Percentiles rank a stretch among this genome's conserved stretches.
phyloP scores from a whole-genome alignment of 192 early-diverging fungal species.

The Coemansia sp. region DNA sequence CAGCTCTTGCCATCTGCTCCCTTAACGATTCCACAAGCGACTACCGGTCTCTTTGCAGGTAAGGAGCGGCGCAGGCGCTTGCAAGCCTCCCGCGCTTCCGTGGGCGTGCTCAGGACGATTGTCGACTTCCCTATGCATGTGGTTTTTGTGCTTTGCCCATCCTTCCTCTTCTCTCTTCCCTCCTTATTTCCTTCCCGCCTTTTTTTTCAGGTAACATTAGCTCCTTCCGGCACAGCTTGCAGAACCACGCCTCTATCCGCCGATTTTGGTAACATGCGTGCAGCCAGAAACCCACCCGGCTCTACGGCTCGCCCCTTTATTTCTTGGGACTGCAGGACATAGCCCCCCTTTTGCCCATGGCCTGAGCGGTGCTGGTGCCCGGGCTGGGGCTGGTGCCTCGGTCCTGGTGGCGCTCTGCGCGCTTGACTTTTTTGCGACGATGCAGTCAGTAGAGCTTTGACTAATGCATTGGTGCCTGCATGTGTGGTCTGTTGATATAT shows the following conservation, averaged over 20 bases:
- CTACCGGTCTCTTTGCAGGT: neutral
- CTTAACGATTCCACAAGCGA: no score
- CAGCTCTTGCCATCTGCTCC: neutral
- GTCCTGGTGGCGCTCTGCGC: constrained; percentile 2
- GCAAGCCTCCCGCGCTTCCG: constrained; percentile 9
- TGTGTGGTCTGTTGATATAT: constrained; percentile 13
- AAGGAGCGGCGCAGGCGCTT: constrained; percentile 12
- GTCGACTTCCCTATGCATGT: neutral
- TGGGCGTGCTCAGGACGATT: neutral
- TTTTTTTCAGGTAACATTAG: neutral
- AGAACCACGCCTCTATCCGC: no score
- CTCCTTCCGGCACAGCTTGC: neutral
- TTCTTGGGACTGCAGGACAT: neutral
- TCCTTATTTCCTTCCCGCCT: neutral
- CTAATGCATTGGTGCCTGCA: constrained; percentile 10
- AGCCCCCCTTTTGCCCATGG: no score
- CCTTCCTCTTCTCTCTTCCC: no score
- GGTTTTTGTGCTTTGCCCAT: neutral
- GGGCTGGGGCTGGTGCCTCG: no score
- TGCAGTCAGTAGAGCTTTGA: neutral
- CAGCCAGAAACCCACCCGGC: neutral
- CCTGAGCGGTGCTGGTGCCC: no score
- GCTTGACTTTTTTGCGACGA: neutral
- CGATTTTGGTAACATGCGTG: no score
- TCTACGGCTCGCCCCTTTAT: no score